These are phyloP conservation scores for Ceratocystis colombiana DNA, from an alignment of 2,329 filamentous ascomycete species.

Conservation along the genomic window DNA sequence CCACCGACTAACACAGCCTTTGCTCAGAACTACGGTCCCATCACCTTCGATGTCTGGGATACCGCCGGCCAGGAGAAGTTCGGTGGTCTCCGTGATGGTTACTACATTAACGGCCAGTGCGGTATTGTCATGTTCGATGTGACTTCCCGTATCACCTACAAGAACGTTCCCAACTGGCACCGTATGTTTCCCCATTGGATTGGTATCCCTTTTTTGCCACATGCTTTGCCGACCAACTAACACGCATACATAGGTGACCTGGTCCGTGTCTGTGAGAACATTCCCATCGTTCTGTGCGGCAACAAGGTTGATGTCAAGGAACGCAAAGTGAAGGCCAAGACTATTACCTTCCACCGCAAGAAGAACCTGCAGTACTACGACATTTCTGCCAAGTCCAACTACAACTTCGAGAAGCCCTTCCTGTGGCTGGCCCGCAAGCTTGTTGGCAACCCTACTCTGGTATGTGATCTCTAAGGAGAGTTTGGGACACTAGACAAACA, in stretches of 20 bases:
- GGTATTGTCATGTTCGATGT: constrained; percentile 99
- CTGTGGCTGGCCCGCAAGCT: constrained; percentile 98
- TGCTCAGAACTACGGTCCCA: constrained; percentile 75
- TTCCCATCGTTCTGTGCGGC: constrained; percentile 93
- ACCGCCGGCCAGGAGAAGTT: constrained; percentile 99
- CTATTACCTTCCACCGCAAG: constrained; percentile 99
- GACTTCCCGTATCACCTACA: constrained; percentile 98
- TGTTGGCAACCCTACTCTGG: constrained; percentile 79
- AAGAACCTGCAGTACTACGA: constrained; percentile 99
- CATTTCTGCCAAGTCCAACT: constrained; percentile 99
- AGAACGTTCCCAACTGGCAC: constrained; percentile 99
- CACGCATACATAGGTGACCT: constrained; percentile 60
- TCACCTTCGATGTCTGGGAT: constrained; percentile 99
- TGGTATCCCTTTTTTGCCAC: neutral
- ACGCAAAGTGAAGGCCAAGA: constrained; percentile 99
- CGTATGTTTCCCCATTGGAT: constrained; percentile 52
- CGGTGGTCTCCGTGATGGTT: constrained; percentile 95
- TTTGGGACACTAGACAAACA: neutral
- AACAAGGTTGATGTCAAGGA: constrained; percentile 99
- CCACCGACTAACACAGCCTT: neutral
- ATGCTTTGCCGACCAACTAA: neutral
- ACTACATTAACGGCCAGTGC: constrained; percentile 99
- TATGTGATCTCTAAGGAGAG: constrained; percentile 38
- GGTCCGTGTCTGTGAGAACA: constrained; percentile 98
- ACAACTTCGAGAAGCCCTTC: constrained; percentile 99